Evolutionary conservation across 257 asterid genomes (phyloP).

Genomic region (Plantago major): DNA sequence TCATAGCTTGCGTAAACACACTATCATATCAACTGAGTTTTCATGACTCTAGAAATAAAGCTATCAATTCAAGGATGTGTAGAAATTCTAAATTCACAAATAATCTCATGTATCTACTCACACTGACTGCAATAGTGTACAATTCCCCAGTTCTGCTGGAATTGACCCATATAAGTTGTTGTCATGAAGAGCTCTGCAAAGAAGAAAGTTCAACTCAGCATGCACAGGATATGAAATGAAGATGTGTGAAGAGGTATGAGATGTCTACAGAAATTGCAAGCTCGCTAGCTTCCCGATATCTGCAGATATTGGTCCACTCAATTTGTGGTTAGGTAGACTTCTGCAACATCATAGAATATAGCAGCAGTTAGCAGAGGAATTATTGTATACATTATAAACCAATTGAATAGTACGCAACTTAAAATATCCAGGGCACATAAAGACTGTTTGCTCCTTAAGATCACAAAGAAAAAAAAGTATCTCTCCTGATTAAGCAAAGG

Average conservation of each 20-base stretch:
- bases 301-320: conserved; percentile 81
- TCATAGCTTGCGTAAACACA: conserved; percentile 3
- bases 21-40: conserved; percentile 9
- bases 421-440: not conserved
- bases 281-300: conserved; percentile 83
- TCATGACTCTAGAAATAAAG: conserved; percentile 3
- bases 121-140: conserved; percentile 76
- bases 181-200: conserved; percentile 76
- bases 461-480: not conserved
- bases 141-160: conserved; percentile 88
- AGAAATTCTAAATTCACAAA: not conserved
- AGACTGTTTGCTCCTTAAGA: not conserved
- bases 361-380: conserved; percentile 17
- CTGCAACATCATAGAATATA: conserved; percentile 40
- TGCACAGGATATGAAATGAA: conserved; percentile 17
- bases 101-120: conserved; percentile 39
- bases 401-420: not conserved
- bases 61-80: conserved; percentile 15
- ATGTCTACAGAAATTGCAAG: conserved; percentile 76
- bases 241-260: conserved; percentile 20
- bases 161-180: conserved; percentile 82
- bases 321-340: conserved; percentile 84
- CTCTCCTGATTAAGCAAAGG: not conserved
- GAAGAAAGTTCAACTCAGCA: conserved; percentile 25
- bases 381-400: not conserved